Evolutionary conservation across 768 basidiomycete genomes (phyloP).

Genomic region (Megacollybia marginata): DNA sequence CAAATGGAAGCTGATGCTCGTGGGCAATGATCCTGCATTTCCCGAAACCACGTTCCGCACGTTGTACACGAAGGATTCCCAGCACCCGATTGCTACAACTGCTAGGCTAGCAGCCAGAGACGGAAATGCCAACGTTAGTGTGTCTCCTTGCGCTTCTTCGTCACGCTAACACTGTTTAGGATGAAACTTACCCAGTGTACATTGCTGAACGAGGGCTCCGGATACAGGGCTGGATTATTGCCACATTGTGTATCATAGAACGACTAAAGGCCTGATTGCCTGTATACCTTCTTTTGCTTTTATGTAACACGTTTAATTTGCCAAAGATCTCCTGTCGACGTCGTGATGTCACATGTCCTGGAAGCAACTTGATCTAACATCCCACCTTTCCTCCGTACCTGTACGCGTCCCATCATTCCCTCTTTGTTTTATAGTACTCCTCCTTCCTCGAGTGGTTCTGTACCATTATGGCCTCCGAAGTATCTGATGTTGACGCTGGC

Average conservation of each 20-base stretch:
- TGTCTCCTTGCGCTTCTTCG: neutral
- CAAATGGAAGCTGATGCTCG: conserved; percentile 8
- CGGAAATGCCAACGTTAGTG: conserved; percentile 1
- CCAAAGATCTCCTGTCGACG: no score
- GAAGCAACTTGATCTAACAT: no score
- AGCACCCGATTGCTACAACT: conserved; percentile 7
- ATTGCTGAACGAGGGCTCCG: conserved; percentile 7
- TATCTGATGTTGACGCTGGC: no score
- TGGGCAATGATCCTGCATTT: conserved; percentile 6
- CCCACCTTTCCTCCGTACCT: no score
- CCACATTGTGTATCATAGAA: conserved; percentile 6
- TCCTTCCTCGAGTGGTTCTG: no score
- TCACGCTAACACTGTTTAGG: neutral
- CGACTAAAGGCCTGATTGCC: neutral
- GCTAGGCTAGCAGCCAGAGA: conserved; percentile 6
- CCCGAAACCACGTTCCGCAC: conserved; percentile 6
- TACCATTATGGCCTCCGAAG: no score
- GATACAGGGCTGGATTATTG: conserved; percentile 5
- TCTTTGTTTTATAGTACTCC: no score
- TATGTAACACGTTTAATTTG: no score
- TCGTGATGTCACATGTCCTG: no score
- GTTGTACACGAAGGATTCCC: conserved; percentile 4
- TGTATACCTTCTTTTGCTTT: no score
- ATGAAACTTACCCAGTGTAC: conserved; percentile 8
- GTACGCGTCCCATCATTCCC: no score